Evolutionary conservation across 768 basidiomycete genomes (phyloP), one percentile per base, ranked within the genome.

Genomic region (Leucosporidium scottii): DNA sequence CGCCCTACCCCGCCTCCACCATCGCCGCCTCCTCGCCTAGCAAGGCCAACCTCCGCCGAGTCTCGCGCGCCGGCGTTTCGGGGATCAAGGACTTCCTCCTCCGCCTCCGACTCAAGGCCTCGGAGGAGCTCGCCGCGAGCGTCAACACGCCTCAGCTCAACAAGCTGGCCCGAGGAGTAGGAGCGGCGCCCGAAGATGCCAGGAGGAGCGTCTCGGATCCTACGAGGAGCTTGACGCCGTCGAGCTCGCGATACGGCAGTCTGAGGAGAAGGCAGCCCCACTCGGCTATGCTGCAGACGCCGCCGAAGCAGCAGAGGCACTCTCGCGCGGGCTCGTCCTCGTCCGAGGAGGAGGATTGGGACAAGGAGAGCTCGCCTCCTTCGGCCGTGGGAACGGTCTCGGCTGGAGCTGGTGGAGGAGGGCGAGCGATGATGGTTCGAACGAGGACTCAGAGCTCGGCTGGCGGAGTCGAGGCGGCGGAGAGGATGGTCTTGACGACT

Each of bases 1-100:
- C 39, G 7, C 39, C 39, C 39, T 44, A 44, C 21, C 49, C 7
- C 44, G 12, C 39, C 50, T 49, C 57, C 47, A 18, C n/a, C 56
- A 44, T 44, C 3, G 12, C 20, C 4, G 2, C 67, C 17, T 17
- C 31, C 28, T 20, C 54, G 20, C 20, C 51, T 21, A 27, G 51
- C 48, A 51, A 27, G 21, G 30, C 31, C 54, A 31, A 28, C 8
- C 23, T 64, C 15, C 67, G 70, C 18, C 67, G 71, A 5, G 71
- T 68, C 53, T 39, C 49, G 7, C 64, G 65, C 0, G 59, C 36
- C 10, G 64, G 67, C 47, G 65, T 66, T 2, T 59, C 64, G 4
- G 71, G 71, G 9, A 72, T 68, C 51, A 67, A 67, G 23, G 71
- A 68, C 31, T 66, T 72, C 28, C 59, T 72, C 54, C 44, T 68